Conservation (phyloP, 768 basidiomycete genomes). For the Pulveroboletus ravenelii region DNA sequence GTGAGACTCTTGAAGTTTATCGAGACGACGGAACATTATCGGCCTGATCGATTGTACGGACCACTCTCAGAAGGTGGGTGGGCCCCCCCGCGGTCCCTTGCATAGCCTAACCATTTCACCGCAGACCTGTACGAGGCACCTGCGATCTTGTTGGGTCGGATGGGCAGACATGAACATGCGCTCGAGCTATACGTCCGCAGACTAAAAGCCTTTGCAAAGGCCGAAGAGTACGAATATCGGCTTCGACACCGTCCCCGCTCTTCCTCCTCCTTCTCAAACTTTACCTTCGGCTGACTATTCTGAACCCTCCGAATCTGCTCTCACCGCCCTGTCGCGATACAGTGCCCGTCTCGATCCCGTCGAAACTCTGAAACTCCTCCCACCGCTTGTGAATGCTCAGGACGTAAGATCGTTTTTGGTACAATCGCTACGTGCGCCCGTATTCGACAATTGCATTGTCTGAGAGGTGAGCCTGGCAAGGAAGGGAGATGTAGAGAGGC, state of each 20-base stretch:
- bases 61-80: conserved; percentile 74
- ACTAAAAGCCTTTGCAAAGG: conserved; percentile 76
- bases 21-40: conserved; percentile 61
- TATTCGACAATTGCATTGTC: conserved; percentile 67
- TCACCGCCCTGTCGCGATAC: conserved; percentile 76
- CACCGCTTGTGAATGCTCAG: conserved; percentile 81
- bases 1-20: conserved; percentile 76
- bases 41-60: conserved; percentile 75
- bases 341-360: conserved; percentile 76
- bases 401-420: conserved; percentile 77
- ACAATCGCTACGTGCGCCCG: conserved; percentile 61
- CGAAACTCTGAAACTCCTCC: conserved; percentile 80
- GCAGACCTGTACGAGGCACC: conserved; percentile 86
- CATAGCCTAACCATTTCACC: not conserved
- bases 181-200: conserved; percentile 93
- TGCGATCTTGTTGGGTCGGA: conserved; percentile 83
- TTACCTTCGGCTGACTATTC: conserved; percentile 72
- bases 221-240: conserved; percentile 76
- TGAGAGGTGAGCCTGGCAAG: conserved; percentile 69
- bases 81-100: not conserved
- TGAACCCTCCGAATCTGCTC: conserved; percentile 53
- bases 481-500: conserved; percentile 69
- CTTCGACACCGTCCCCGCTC: conserved; percentile 52
- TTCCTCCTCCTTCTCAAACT: conserved; percentile 84
- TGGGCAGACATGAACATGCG: conserved; percentile 90